phyloP scores from a whole-genome alignment of 345 rosid genomes.

The Salix caprea region DNA sequence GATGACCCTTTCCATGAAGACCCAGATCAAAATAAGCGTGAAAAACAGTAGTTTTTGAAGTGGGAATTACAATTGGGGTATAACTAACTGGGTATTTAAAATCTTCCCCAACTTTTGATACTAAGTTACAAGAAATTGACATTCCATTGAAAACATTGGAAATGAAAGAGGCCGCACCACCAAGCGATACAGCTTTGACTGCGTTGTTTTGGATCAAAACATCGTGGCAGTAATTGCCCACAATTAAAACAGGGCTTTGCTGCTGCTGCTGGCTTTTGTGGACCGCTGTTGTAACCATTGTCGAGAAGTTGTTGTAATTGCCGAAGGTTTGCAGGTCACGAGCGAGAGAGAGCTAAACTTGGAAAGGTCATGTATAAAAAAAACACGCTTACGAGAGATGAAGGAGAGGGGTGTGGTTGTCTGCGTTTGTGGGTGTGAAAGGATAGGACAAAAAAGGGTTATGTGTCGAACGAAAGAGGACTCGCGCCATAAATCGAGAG shows the following conservation, averaged over 20 bases:
- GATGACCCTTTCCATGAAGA: conserved; percentile 28
- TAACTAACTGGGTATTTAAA: conserved; percentile 52
- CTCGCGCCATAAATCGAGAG: conserved; percentile 1
- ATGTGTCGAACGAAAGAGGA: conserved; percentile 8
- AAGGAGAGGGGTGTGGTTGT: background rate
- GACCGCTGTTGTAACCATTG: conserved; percentile 12
- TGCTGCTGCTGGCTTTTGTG: background rate
- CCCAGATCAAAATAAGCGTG: conserved; percentile 68
- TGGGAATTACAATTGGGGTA: conserved; percentile 37
- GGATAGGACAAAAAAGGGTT: background rate
- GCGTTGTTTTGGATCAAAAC: conserved; percentile 55
- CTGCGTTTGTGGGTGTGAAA: background rate
- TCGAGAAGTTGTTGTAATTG: background rate
- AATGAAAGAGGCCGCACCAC: conserved; percentile 93
- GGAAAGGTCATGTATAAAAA: background rate
- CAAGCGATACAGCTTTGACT: conserved; percentile 72
- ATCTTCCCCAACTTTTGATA: conserved; percentile 74
- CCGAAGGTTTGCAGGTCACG: background rate
- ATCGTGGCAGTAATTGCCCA: conserved; percentile 92
- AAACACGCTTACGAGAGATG: background rate
- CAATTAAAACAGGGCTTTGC: conserved; percentile 53
- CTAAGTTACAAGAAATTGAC: conserved; percentile 44
- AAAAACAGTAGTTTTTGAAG: conserved; percentile 63
- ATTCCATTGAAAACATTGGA: conserved; percentile 55
- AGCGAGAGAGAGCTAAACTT: background rate